Conservation (phyloP, 1,284 basidiomycete genomes). For the Puccinia triticina region DNA sequence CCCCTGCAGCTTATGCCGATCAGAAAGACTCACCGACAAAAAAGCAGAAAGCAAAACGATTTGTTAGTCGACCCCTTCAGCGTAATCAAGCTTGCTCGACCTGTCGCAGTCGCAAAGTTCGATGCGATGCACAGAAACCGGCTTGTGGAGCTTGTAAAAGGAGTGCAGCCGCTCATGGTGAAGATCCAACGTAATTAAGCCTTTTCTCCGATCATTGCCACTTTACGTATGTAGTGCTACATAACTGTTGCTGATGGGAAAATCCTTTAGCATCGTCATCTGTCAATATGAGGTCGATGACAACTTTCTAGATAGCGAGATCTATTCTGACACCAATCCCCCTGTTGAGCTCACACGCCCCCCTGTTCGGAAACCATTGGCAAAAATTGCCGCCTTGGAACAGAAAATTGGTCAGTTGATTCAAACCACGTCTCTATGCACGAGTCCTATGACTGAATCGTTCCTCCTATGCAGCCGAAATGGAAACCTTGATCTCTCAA, state of each 20-base stretch:
- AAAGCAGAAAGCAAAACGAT: slow-evolving; percentile 33
- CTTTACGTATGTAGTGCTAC: too few species aligned
- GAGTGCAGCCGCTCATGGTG: slow-evolving; percentile 44
- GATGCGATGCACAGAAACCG: slow-evolving; percentile 40
- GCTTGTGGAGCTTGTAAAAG: slow-evolving; percentile 43
- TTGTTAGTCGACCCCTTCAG: slow-evolving; percentile 42
- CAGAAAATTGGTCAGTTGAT: slow-evolving; percentile 24
- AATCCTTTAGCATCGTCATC: slow-evolving; percentile 14
- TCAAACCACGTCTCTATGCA: neutral
- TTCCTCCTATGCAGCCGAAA: slow-evolving; percentile 15
- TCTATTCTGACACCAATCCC: neutral
- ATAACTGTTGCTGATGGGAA: neutral
- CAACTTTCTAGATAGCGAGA: neutral
- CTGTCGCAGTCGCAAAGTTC: slow-evolving; percentile 45
- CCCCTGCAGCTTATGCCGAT: neutral
- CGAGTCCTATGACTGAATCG: neutral
- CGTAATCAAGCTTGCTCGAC: slow-evolving; percentile 43
- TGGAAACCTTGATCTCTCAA: slow-evolving; percentile 27
- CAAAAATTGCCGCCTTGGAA: slow-evolving; percentile 28
- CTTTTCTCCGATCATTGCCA: neutral
- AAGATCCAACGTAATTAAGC: slow-evolving; percentile 38
- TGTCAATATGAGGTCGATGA: slow-evolving; percentile 37
- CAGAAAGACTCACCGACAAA: neutral
- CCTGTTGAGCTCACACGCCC: neutral
- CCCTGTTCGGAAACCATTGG: slow-evolving; percentile 6